These are phyloP conservation scores for Hypoxylon cercidicola DNA, from an alignment of 495 filamentous ascomycete genomes.

Conservation along the genomic window DNA sequence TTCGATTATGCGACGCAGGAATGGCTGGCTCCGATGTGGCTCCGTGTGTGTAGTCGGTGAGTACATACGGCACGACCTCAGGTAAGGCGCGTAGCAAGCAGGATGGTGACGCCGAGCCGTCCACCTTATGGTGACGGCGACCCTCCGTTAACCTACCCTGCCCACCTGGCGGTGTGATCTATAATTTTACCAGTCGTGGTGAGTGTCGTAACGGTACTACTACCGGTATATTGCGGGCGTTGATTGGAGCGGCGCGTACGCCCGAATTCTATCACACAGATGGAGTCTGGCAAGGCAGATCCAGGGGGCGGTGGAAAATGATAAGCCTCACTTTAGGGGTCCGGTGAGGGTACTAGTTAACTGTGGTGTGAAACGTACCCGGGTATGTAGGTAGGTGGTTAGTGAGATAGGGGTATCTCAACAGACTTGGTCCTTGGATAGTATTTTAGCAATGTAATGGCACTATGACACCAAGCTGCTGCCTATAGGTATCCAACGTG, in stretches of 20 bases:
- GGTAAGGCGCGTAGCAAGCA: background rate
- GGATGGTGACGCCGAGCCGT: conserved; percentile 1
- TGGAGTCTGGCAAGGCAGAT: conserved; percentile 5
- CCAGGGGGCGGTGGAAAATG: background rate
- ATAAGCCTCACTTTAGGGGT: background rate
- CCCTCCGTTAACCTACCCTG: background rate
- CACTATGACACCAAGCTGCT: too few relatives aligned
- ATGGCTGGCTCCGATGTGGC: conserved; percentile 1
- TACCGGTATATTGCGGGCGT: background rate
- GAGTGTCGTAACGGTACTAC: background rate
- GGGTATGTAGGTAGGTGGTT: too few relatives aligned
- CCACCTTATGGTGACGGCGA: conserved; percentile 1
- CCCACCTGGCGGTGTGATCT: background rate
- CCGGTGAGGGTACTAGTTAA: background rate
- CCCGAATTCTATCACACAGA: background rate
- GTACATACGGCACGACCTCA: conserved; percentile 2
- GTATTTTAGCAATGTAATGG: too few relatives aligned
- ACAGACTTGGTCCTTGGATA: too few relatives aligned
- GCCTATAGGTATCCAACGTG: too few relatives aligned
- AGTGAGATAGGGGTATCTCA: too few relatives aligned
- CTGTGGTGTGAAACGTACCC: too few relatives aligned
- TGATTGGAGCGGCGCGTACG: conserved; percentile 2
- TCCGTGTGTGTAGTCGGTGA: background rate
- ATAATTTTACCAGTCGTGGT: conserved; percentile 25
- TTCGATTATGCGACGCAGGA: background rate